phyloP scores from a whole-genome alignment of 768 basidiomycete genomes.

The Mycena olivaceomarginata region DNA sequence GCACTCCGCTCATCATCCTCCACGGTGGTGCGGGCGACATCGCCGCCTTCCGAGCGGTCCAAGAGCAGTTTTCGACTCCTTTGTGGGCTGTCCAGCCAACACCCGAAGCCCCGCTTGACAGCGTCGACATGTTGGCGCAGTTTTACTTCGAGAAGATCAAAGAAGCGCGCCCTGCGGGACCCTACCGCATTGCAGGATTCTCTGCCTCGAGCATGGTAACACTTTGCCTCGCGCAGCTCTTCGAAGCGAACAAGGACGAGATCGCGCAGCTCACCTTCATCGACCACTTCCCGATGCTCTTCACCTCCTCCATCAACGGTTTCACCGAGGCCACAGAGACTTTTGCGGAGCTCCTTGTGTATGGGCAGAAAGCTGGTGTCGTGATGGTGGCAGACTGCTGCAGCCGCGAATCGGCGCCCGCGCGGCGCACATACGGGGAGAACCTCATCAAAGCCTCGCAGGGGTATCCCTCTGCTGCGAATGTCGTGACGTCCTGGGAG shows the following conservation, averaged over 20 bases:
- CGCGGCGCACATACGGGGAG: conserved; percentile 33
- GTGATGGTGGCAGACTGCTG: conserved; percentile 34
- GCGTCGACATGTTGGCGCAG: too few species aligned
- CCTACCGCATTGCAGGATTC: too few species aligned
- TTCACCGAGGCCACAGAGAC: conserved; percentile 24
- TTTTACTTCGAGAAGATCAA: too few species aligned
- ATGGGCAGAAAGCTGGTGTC: conserved; percentile 26
- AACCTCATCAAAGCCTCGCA: conserved; percentile 27
- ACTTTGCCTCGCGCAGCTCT: too few species aligned
- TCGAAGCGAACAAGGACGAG: too few species aligned
- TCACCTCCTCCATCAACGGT: conserved; percentile 3
- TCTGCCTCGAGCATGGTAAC: too few species aligned
- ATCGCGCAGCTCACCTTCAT: too few species aligned
- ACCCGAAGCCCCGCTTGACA: too few species aligned
- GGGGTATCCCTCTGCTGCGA: conserved; percentile 26
- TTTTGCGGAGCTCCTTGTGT: conserved; percentile 4
- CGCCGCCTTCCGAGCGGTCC: too few species aligned
- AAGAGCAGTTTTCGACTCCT: too few species aligned
- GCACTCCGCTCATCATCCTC: not conserved
- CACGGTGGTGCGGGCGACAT: not conserved
- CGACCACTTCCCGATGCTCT: not conserved
- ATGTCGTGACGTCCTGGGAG: conserved; percentile 27
- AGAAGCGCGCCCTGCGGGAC: too few species aligned
- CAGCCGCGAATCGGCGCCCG: conserved; percentile 20
- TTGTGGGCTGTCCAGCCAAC: too few species aligned